Base-by-base conservation (phyloP, 805 yeast genomes). In the Brettanomyces custersianus region DNA sequence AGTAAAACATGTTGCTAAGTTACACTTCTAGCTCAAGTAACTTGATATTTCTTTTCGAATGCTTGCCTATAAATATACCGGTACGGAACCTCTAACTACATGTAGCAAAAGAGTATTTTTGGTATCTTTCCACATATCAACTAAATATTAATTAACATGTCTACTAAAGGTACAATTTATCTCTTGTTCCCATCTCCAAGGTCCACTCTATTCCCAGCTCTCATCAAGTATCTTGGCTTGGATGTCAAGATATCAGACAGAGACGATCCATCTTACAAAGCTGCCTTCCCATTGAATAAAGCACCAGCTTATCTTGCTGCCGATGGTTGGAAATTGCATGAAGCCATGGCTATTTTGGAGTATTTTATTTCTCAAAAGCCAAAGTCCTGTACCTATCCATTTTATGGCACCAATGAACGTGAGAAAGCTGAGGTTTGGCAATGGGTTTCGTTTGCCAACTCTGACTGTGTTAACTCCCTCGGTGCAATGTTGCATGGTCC, bases 371-470 rank as follows among this genome's bases (percentile, higher is more conserved):
- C 64, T 4, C 50, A 60, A 22, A 49, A 55, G 17, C 61, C 59
- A 25, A 76, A 27, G 4, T 35, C 31, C n/a, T 25, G 28, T 12
- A 35, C 21, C 17, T 36, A 44, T n/a, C n/a, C 15, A 6, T 65
- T 72, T 36, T 46, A 34, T 31, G 95, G 95, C 48, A 68, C 70
- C 53, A 67, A 67, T 57, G 62, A 66, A 46, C 60, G 63, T 42
- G 84, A 81, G 50, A 66, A 71, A 51, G 82, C 79, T 39, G 60
- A 59, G 51, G 66, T 84, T 50, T 56, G 84, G 49, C 74, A 68
- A 63, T 87, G 94, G 95, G 51, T 75, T 57, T 81, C 94, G 3
- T 62, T 80, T 45, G 64, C 78, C 57, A 85, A 78, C 71, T 51
- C 69, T 46, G 95, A 88, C 24, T 13, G 40, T 13, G 21, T 24